Conservation (phyloP, 2,329 filamentous ascomycete species). For the Claviceps digitariae region DNA sequence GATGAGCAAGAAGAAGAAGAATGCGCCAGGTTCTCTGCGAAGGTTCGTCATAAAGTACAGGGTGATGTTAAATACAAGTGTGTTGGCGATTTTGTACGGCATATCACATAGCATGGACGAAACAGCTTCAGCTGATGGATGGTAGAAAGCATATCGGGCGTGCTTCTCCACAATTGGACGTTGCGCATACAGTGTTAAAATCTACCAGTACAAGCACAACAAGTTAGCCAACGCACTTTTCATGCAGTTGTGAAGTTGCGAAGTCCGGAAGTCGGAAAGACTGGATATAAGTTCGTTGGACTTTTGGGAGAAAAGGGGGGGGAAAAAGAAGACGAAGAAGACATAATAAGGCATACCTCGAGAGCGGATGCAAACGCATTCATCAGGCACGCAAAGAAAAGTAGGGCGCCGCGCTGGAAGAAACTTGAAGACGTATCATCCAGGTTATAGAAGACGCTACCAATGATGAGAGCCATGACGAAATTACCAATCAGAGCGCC, state of each 20-base stretch:
- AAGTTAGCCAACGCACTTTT: background rate
- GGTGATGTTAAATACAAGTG: conserved; percentile 62
- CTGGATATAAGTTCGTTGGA: background rate
- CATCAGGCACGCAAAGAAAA: conserved; percentile 81
- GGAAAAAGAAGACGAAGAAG: no score
- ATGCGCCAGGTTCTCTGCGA: conserved; percentile 56
- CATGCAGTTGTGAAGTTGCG: background rate
- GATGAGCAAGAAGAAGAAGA: conserved; percentile 77
- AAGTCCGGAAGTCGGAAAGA: background rate
- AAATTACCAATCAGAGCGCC: conserved; percentile 59
- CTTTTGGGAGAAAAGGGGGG: background rate
- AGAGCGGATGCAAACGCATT: conserved; percentile 73
- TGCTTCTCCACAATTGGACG: conserved; percentile 90
- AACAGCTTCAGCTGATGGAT: conserved; percentile 78
- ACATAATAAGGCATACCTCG: conserved; percentile 34
- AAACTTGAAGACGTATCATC: conserved; percentile 53
- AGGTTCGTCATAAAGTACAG: conserved; percentile 84
- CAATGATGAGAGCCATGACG: conserved; percentile 62
- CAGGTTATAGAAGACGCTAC: conserved; percentile 72
- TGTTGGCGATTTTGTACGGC: conserved; percentile 63
- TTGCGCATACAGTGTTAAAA: conserved; percentile 76
- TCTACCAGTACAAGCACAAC: conserved; percentile 26
- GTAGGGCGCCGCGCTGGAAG: conserved; percentile 62
- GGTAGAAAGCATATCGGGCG: conserved; percentile 72
- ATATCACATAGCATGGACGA: conserved; percentile 77